A percentile compares a stretch with the other conserved stretches of the same genome.
phyloP scores from a whole-genome alignment of 2,329 filamentous ascomycete species.

The Mollisia scopiformis region DNA sequence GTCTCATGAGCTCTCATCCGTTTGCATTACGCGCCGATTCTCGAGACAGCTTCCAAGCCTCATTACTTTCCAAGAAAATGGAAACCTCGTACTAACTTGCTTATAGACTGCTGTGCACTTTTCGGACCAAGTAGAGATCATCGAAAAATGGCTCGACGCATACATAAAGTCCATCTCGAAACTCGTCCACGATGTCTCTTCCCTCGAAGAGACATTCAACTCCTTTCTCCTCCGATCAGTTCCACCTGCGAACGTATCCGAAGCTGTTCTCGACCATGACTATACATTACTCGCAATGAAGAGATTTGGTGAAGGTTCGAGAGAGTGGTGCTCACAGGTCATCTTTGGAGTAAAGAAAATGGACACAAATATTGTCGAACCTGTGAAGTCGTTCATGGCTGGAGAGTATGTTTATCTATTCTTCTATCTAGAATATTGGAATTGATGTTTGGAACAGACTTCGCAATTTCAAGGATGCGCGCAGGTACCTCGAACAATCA shows the following conservation, averaged over 20 bases:
- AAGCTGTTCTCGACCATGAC: slow-evolving; percentile 90
- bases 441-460: slow-evolving; percentile 43
- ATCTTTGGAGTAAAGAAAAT: slow-evolving; percentile 76
- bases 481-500: slow-evolving; percentile 73
- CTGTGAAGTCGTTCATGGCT: slow-evolving; percentile 76
- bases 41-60: too few relatives aligned
- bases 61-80: too few relatives aligned
- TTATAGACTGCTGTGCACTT: slow-evolving; percentile 83
- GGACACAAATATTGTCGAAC: slow-evolving; percentile 77
- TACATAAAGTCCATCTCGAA: slow-evolving; percentile 66
- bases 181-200: slow-evolving; percentile 66
- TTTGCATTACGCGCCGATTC: too few relatives aligned
- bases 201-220: slow-evolving; percentile 80
- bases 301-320: slow-evolving; percentile 80
- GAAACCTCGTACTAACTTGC: too few relatives aligned
- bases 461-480: slow-evolving; percentile 82
- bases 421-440: background rate
- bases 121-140: slow-evolving; percentile 84
- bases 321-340: slow-evolving; percentile 84
- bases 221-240: slow-evolving; percentile 74
- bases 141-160: slow-evolving; percentile 89
- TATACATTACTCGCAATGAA: slow-evolving; percentile 89
- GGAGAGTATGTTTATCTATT: slow-evolving; percentile 55
- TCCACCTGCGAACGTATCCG: slow-evolving; percentile 74
- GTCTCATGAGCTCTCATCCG: too few relatives aligned